These are phyloP conservation scores for Asterophora parasitica DNA, from an alignment of 768 basidiomycete genomes.

Conservation along the genomic window DNA sequence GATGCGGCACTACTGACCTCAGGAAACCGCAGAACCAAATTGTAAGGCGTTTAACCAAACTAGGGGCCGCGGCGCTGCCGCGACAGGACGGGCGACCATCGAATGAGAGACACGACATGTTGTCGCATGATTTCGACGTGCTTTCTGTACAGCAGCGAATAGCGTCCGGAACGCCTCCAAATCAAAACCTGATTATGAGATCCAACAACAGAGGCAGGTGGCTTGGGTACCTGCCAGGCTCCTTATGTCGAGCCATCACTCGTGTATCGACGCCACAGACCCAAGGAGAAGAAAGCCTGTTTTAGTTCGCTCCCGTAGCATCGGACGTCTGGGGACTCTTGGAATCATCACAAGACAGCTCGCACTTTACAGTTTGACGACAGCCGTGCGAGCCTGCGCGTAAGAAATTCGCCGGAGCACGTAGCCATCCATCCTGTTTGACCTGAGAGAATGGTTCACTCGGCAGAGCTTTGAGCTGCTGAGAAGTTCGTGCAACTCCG, in stretches of 20 bases:
- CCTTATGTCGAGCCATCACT: neutral
- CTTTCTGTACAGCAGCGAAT: neutral
- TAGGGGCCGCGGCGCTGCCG: constrained; percentile 1
- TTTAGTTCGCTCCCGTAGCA: constrained; percentile 1
- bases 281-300: neutral
- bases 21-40: constrained; percentile 4
- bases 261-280: neutral
- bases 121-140: neutral
- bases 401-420: neutral
- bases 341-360: constrained; percentile 1
- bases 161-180: neutral
- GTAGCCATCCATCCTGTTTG: neutral
- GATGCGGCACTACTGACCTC: constrained; percentile 6
- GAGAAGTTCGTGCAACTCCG: too few relatives aligned
- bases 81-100: neutral
- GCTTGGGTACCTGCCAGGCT: neutral
- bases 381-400: neutral
- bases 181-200: neutral
- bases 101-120: neutral
- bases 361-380: neutral
- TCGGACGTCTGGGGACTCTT: neutral
- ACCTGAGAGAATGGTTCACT: neutral
- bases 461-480: too few relatives aligned
- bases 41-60: constrained; percentile 3
- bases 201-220: neutral